Percentiles rank a stretch among this genome's conserved stretches.
These are phyloP conservation scores for Cyclostephanos tholiformis DNA, from an alignment of 108 stramenopile species.

Conservation along the genomic window DNA sequence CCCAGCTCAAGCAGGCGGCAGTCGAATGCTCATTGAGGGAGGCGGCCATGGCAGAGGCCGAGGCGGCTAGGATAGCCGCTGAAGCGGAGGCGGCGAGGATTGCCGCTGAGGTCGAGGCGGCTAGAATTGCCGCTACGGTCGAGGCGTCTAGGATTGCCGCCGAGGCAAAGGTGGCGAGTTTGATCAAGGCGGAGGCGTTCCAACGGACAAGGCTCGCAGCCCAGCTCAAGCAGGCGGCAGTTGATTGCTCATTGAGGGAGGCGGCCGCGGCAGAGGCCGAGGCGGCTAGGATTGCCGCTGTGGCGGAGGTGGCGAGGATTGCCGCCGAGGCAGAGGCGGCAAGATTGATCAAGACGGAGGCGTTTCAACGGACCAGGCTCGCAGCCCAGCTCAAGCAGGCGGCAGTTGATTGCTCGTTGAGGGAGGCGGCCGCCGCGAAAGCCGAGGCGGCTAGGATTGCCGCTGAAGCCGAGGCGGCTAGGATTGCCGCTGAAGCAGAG, in stretches of 20 bases:
- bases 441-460: slow-evolving; percentile 14
- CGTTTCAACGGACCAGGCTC: neutral
- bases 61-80: slow-evolving; percentile 3
- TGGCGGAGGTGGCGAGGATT: neutral
- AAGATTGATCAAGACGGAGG: too few relatives aligned
- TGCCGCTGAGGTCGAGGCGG: slow-evolving; percentile 12
- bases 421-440: slow-evolving; percentile 15
- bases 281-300: neutral
- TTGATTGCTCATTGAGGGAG: neutral
- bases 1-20: slow-evolving; percentile 10
- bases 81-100: slow-evolving; percentile 23
- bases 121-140: too few relatives aligned
- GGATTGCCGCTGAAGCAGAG: slow-evolving; percentile 4
- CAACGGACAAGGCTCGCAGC: neutral
- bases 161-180: neutral
- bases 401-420: neutral
- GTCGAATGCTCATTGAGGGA: slow-evolving; percentile 11
- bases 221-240: too few relatives aligned
- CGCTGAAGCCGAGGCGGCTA: neutral
- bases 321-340: neutral
- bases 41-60: slow-evolving; percentile 28
- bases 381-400: neutral
- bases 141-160: slow-evolving; percentile 1
- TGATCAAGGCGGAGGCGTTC: too few relatives aligned
- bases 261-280: slow-evolving; percentile 15